Conservation (phyloP, 2,329 filamentous ascomycete species). For the Fusarium tricinctum region DNA sequence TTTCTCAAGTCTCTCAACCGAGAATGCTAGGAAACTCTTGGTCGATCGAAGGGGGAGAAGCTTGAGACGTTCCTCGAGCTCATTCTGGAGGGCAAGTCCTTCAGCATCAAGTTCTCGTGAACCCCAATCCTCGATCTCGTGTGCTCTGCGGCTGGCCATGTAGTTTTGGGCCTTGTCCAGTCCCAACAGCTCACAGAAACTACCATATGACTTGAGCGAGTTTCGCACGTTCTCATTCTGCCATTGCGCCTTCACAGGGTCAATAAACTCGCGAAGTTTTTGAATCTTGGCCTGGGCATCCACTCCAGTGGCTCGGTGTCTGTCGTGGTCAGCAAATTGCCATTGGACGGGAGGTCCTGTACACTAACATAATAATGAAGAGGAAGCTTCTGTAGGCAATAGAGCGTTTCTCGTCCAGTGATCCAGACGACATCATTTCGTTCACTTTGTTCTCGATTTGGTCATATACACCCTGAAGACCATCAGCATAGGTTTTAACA, state of each 20-base stretch:
- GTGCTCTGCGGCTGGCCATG: slow-evolving; percentile 78
- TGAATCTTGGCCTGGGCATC: slow-evolving; percentile 78
- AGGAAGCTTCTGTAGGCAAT: slow-evolving; percentile 91
- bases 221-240: slow-evolving; percentile 76
- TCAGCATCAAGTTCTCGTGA: slow-evolving; percentile 81
- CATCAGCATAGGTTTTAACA: slow-evolving; percentile 13
- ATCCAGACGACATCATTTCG: slow-evolving; percentile 80
- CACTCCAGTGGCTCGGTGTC: slow-evolving; percentile 84
- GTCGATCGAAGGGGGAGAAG: slow-evolving; percentile 85
- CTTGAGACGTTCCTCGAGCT: slow-evolving; percentile 82
- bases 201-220: slow-evolving; percentile 79
- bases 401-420: slow-evolving; percentile 83
- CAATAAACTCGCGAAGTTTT: slow-evolving; percentile 81
- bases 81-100: slow-evolving; percentile 81
- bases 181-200: slow-evolving; percentile 84
- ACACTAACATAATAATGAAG: slow-evolving; percentile 85
- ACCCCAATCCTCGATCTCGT: slow-evolving; percentile 87
- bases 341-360: background rate
- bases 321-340: slow-evolving; percentile 51
- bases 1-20: slow-evolving; percentile 88
- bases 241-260: slow-evolving; percentile 88
- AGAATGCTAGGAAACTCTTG: slow-evolving; percentile 92
- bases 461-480: slow-evolving; percentile 80
- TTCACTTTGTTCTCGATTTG: slow-evolving; percentile 86
- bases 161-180: slow-evolving; percentile 87